Evolutionary conservation across 805 yeast species (phyloP).

Genomic region (Cyberlindnera galapagoensis): DNA sequence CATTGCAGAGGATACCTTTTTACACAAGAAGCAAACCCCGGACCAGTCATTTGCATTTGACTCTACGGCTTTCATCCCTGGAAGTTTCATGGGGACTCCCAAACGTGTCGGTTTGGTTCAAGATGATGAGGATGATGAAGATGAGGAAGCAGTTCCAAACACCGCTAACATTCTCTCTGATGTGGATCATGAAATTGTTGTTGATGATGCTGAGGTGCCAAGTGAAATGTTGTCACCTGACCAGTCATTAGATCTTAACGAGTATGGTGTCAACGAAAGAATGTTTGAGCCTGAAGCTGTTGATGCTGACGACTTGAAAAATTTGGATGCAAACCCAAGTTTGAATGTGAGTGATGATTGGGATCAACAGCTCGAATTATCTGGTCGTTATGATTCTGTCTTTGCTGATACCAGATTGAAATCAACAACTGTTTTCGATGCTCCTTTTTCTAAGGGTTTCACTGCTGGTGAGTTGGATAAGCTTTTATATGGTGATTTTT

Average conservation of each 20-base stretch:
- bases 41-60: conserved; percentile 18
- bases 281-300: conserved; percentile 64
- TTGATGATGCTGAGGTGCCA: conserved; percentile 9
- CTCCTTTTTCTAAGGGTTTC: conserved; percentile 16
- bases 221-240: conserved; percentile 7
- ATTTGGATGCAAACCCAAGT: conserved; percentile 36
- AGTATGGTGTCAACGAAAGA: conserved; percentile 43
- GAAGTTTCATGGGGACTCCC: conserved; percentile 22
- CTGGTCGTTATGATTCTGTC: conserved; percentile 26
- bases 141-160: conserved; percentile 4
- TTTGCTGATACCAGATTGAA: conserved; percentile 14
- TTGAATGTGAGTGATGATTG: conserved; percentile 53
- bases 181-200: conserved; percentile 8
- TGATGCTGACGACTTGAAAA: conserved; percentile 38
- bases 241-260: conserved; percentile 19
- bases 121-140: conserved; percentile 4
- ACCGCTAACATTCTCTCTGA: conserved; percentile 10
- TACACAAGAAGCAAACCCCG: conserved; percentile 26
- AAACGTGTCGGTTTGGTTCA: conserved; percentile 7
- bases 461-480: conserved; percentile 38
- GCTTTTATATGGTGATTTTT: conserved; percentile 41
- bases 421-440: conserved; percentile 18
- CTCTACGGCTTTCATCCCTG: conserved; percentile 21
- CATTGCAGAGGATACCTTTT: conserved; percentile 24
- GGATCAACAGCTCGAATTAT: conserved; percentile 56